Evolutionary conservation across 2,329 filamentous ascomycete species (phyloP).

Genomic region (Chaetomium strumarium): DNA sequence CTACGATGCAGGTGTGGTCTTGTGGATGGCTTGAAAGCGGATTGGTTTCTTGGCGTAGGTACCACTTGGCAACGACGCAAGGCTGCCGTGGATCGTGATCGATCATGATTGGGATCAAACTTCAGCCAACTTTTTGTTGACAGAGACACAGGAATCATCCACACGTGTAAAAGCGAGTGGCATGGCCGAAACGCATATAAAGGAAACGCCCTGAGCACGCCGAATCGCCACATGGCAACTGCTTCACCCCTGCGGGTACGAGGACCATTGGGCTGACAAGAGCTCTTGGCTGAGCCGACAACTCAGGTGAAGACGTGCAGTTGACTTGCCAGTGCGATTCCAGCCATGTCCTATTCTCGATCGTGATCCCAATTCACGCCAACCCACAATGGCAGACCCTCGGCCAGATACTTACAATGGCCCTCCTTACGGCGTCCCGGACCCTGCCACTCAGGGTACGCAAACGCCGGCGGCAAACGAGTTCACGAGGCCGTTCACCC

Average conservation of each 20-base stretch:
- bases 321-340: slow-evolving; percentile 1
- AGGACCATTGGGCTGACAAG: background rate
- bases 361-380: slow-evolving; percentile 8
- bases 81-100: slow-evolving; percentile 10
- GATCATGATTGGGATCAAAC: background rate
- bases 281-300: slow-evolving; percentile 1
- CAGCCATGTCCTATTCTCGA: slow-evolving; percentile 28
- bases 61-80: slow-evolving; percentile 9
- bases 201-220: background rate
- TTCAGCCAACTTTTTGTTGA: slow-evolving; percentile 4
- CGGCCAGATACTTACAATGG: slow-evolving; percentile 31
- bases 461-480: slow-evolving; percentile 10
- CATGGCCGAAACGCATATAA: background rate
- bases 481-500: slow-evolving; percentile 47
- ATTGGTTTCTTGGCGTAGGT: slow-evolving; percentile 1
- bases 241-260: too few relatives aligned
- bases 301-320: background rate
- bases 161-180: background rate
- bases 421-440: slow-evolving; percentile 17
- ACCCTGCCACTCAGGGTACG: background rate
- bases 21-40: slow-evolving; percentile 6
- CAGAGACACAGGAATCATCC: background rate
- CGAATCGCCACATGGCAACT: background rate
- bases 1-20: too few relatives aligned
- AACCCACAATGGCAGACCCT: slow-evolving; percentile 28